Evolutionary conservation across 306 rosid species (phyloP).

Genomic region (Glycine soja): DNA sequence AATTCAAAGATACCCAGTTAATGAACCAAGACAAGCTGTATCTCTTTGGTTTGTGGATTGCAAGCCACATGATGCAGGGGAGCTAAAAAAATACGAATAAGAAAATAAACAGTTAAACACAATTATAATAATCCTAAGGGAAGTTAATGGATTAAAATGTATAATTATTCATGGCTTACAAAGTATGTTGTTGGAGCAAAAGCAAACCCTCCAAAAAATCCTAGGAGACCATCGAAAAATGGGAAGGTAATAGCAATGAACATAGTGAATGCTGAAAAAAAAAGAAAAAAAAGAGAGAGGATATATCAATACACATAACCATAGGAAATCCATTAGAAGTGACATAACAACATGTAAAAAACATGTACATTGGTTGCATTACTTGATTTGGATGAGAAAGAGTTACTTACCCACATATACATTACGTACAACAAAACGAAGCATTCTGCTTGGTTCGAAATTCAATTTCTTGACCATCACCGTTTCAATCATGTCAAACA

Average conservation of each 20-base stretch:
- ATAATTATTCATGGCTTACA: conserved; percentile 57
- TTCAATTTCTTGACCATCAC: conserved; percentile 69
- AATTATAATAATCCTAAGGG: background rate
- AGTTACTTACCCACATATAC: conserved; percentile 74
- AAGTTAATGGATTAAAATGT: background rate
- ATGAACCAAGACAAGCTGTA: conserved; percentile 82
- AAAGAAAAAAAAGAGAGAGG: background rate
- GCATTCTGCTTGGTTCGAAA: conserved; percentile 58
- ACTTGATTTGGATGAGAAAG: background rate
- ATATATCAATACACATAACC: background rate
- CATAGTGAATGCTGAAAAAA: conserved; percentile 76
- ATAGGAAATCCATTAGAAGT: background rate
- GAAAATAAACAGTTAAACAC: background rate
- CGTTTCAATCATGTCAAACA: conserved; percentile 91
- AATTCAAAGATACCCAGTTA: conserved; percentile 65
- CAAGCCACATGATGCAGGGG: conserved; percentile 89
- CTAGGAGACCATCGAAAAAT: conserved; percentile 77
- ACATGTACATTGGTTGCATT: background rate
- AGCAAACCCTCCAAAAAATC: conserved; percentile 92
- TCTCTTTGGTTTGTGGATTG: conserved; percentile 74
- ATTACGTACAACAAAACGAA: conserved; percentile 77
- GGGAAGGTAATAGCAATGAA: conserved; percentile 81
- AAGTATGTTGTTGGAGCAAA: conserved; percentile 91
- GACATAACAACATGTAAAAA: background rate
- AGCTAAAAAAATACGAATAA: conserved; percentile 63